phyloP scores from a whole-genome alignment of 345 rosid genomes.

The Rhodamnia rubescens region DNA sequence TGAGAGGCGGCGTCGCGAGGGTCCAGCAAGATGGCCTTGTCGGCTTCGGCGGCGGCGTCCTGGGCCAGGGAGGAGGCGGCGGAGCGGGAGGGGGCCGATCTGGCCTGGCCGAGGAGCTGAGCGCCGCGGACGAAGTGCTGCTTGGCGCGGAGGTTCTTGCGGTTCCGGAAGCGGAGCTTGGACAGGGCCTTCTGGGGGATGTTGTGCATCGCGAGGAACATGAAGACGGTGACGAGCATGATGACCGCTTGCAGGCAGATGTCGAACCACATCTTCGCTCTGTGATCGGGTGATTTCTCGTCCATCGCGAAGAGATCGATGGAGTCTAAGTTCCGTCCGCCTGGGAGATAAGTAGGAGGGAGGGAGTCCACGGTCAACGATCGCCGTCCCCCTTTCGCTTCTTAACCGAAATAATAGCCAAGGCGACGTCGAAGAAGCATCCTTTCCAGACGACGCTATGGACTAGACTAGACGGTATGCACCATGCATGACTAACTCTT shows the following conservation, averaged over 20 bases:
- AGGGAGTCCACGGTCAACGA: not conserved
- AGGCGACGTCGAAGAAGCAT: not conserved
- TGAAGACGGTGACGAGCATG: slow-evolving; percentile 24
- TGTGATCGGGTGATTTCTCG: not conserved
- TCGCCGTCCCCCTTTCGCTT: not conserved
- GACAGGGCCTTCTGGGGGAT: slow-evolving; percentile 39
- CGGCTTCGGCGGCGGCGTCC: slow-evolving; percentile 45
- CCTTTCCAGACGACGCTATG: not conserved
- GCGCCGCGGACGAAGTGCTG: slow-evolving; percentile 63
- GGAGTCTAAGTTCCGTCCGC: not conserved
- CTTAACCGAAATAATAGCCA: not conserved
- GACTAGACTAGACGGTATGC: not conserved
- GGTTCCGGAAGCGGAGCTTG: slow-evolving; percentile 36
- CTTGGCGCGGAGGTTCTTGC: slow-evolving; percentile 34
- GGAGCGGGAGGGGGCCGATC: slow-evolving; percentile 38
- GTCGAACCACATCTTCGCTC: slow-evolving; percentile 28
- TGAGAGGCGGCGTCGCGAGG: slow-evolving; percentile 52
- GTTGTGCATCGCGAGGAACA: slow-evolving; percentile 49
- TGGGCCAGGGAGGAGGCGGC: slow-evolving; percentile 33
- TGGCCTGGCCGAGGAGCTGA: slow-evolving; percentile 44
- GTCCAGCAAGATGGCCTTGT: slow-evolving; percentile 36
- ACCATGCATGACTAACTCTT: not conserved
- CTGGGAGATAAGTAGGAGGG: not conserved
- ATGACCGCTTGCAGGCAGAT: slow-evolving; percentile 36
- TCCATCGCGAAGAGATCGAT: not conserved